A percentile compares a stretch with the other conserved stretches of the same genome.
phyloP scores from a whole-genome alignment of 2,329 filamentous ascomycete species.

The Bimuria novae-zelandiae region DNA sequence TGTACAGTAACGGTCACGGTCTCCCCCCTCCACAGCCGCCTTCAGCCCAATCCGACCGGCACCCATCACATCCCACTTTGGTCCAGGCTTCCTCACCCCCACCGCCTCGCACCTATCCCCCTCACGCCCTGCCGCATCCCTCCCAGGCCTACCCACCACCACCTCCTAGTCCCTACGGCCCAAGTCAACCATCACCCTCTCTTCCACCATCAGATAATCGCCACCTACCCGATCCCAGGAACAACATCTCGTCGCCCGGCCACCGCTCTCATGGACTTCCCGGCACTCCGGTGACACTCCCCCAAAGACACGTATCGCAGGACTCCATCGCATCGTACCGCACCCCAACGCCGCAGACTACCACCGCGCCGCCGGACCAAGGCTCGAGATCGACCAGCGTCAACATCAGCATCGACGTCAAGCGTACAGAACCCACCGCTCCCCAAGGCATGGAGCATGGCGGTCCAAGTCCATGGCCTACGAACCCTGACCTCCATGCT shows the following conservation, averaged over 20 bases:
- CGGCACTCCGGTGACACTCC: constrained; percentile 36
- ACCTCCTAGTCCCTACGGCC: constrained; percentile 24
- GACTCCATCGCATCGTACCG: constrained; percentile 41
- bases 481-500: constrained; percentile 33
- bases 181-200: constrained; percentile 37
- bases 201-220: constrained; percentile 41
- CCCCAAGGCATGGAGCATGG: constrained; percentile 43
- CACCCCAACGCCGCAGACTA: constrained; percentile 37
- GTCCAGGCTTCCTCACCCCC: constrained; percentile 38
- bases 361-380: constrained; percentile 24
- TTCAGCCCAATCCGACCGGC: constrained; percentile 35
- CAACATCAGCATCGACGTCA: constrained; percentile 34
- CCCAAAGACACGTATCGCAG: constrained; percentile 33
- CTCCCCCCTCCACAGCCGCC: constrained; percentile 39
- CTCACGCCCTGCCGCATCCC: constrained; percentile 32
- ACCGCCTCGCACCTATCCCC: constrained; percentile 30
- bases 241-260: constrained; percentile 37
- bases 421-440: constrained; percentile 10
- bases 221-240: constrained; percentile 37
- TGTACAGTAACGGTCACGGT: constrained; percentile 43
- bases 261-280: constrained; percentile 43
- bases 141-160: constrained; percentile 28
- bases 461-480: constrained; percentile 36
- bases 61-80: constrained; percentile 36
- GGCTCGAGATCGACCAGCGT: constrained; percentile 31